These are phyloP conservation scores for Penicillium waksmanii DNA, from an alignment of 495 filamentous ascomycete genomes.

Conservation along the genomic window DNA sequence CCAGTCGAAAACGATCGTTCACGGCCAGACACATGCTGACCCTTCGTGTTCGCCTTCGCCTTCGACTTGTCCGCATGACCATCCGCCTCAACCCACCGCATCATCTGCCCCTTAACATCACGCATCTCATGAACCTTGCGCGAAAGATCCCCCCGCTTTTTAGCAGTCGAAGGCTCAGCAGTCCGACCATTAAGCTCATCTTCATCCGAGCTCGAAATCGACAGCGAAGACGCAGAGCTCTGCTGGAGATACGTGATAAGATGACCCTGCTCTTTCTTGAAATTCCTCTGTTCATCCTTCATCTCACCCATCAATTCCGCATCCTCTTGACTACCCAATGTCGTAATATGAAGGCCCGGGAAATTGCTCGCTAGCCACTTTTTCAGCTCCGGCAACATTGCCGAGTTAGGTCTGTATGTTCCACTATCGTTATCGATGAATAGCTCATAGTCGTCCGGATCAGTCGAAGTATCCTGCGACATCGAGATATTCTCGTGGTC, in stretches of 20 bases:
- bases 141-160: slow-evolving; percentile 35
- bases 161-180: slow-evolving; percentile 30
- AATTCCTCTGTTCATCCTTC: slow-evolving; percentile 64
- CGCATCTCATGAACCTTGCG: slow-evolving; percentile 44
- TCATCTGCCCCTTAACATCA: slow-evolving; percentile 47
- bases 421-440: slow-evolving; percentile 95
- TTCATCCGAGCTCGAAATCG: slow-evolving; percentile 75
- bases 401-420: slow-evolving; percentile 85
- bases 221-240: slow-evolving; percentile 54
- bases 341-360: slow-evolving; percentile 70
- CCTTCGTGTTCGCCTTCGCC: background rate
- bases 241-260: slow-evolving; percentile 69
- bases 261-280: slow-evolving; percentile 64
- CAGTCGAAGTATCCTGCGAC: slow-evolving; percentile 40
- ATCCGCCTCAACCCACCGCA: slow-evolving; percentile 44
- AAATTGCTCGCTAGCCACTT: slow-evolving; percentile 71
- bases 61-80: slow-evolving; percentile 25
- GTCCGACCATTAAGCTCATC: slow-evolving; percentile 65
- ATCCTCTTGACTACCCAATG: slow-evolving; percentile 67
- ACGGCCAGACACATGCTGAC: slow-evolving; percentile 19
- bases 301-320: slow-evolving; percentile 63
- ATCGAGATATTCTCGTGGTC: slow-evolving; percentile 44
- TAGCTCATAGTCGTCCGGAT: slow-evolving; percentile 77
- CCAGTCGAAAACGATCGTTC: slow-evolving; percentile 26
- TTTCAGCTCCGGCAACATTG: slow-evolving; percentile 69